Evolutionary conservation across 495 filamentous ascomycete genomes (phyloP).

Genomic region (Trichoderma virens): DNA sequence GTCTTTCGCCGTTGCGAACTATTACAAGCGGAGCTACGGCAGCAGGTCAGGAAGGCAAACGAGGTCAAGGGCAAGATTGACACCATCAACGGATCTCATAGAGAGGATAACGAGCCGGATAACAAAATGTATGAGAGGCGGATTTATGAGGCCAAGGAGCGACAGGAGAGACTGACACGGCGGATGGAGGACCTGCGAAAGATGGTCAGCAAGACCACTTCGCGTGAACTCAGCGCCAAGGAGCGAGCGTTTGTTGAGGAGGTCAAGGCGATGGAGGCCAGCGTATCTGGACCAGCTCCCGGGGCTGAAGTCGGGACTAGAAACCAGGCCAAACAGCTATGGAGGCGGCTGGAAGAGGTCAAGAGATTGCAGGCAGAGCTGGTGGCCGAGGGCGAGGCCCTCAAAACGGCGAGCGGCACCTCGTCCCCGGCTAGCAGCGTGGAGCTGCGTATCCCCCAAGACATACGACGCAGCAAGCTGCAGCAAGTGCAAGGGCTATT

Average conservation of each 20-base stretch:
- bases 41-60: constrained; percentile 62
- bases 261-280: constrained; percentile 43
- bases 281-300: constrained; percentile 35
- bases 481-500: constrained; percentile 62
- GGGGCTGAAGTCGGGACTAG: constrained; percentile 13
- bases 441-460: constrained; percentile 50
- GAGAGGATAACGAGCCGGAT: constrained; percentile 36
- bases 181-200: constrained; percentile 57
- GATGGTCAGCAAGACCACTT: constrained; percentile 50
- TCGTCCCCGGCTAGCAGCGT: constrained; percentile 17
- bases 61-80: constrained; percentile 61
- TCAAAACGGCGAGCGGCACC: constrained; percentile 20
- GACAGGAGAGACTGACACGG: constrained; percentile 49
- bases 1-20: constrained; percentile 72
- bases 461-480: constrained; percentile 59
- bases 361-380: constrained; percentile 41
- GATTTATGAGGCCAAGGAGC: constrained; percentile 49
- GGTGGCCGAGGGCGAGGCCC: constrained; percentile 37
- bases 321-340: constrained; percentile 28
- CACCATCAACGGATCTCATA: constrained; percentile 53
- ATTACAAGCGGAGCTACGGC: constrained; percentile 60
- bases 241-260: constrained; percentile 63
- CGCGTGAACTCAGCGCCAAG: constrained; percentile 62
- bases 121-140: constrained; percentile 52
- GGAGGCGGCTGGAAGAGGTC: constrained; percentile 43